Evolutionary conservation across 2,329 filamentous ascomycete genomes (phyloP), one percentile per base, ranked within the genome.

Genomic region (Neonectria hederae): DNA sequence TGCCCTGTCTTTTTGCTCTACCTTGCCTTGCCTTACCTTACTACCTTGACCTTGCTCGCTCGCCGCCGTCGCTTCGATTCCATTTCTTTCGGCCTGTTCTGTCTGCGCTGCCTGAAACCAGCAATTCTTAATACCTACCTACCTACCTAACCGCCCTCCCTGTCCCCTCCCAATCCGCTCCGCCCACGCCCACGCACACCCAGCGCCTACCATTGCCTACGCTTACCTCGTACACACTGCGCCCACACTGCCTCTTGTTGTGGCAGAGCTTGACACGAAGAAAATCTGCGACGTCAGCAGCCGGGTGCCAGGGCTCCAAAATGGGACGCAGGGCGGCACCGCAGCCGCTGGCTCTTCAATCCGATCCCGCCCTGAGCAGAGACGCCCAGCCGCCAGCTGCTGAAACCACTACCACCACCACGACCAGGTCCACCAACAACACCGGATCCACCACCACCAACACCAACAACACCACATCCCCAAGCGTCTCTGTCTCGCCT

Each of bases 301-400:
- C 65, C 67, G 71, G 69, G 69, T 70, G 66, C 65, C 67, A 72
- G 69, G 69, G 71, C 69, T 69, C 62, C 52, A 65, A 62, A 66
- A 88, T 88, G 86, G 85, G 82, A 79, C 86, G 86, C 77, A 88
- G 87, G 79, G 79, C 83, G 74, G 84, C 82, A 78, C 86, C 85
- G 70, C 83, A 87, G 81, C 85, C 86, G 78, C 82, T 88, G 79
- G 78, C 82, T 76, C 81, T 88, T 63, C 65, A 69, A 78, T 79
- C 81, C 73, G 81, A 81, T 67, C 71, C 77, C 69, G 76, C 74
- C 70, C 76, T 77, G 69, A 69, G 65, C 66, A 65, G 67, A 64
- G 71, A 73, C 64, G 72, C 74, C 69, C 69, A 73, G 68, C 69
- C 68, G 54, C 71, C 35, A 38, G 14, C 69, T 69, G 66, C 72